These are phyloP conservation scores for Pseudogymnoascus sp. DNA, from an alignment of 2,329 filamentous ascomycete genomes.

Conservation along the genomic window DNA sequence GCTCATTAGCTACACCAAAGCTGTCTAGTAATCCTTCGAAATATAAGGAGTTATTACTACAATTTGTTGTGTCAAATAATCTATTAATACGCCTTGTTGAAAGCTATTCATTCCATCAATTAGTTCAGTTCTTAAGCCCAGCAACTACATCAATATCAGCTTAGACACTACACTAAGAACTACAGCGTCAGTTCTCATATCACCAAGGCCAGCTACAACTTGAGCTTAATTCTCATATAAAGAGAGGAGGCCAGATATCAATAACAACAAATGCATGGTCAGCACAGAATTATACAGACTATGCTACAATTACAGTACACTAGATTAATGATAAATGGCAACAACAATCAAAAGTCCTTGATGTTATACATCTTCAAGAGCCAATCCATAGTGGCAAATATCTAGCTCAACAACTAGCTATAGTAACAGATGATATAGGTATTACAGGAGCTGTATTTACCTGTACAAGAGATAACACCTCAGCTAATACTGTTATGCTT, in stretches of 20 bases:
- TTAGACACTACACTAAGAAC: neutral
- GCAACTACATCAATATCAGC: neutral
- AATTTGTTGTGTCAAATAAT: neutral
- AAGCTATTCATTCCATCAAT: neutral
- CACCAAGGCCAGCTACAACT: neutral
- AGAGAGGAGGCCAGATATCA: neutral
- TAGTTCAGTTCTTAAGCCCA: neutral
- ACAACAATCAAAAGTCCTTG: neutral
- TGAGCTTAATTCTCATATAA: neutral
- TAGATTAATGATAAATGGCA: neutral
- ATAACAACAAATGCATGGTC: neutral
- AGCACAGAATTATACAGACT: neutral
- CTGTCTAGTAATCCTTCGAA: neutral
- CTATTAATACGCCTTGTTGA: neutral
- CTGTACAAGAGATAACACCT: neutral
- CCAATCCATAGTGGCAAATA: neutral
- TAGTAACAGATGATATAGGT: neutral
- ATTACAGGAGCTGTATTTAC: neutral
- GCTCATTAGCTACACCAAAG: neutral
- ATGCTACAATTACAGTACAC: neutral
- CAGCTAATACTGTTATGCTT: neutral
- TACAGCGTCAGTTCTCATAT: neutral
- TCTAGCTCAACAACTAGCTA: neutral
- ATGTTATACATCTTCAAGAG: neutral
- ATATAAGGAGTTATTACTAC: neutral